Evolutionary conservation across 345 rosid species (phyloP).

Genomic region (Gossypium stocksii): DNA sequence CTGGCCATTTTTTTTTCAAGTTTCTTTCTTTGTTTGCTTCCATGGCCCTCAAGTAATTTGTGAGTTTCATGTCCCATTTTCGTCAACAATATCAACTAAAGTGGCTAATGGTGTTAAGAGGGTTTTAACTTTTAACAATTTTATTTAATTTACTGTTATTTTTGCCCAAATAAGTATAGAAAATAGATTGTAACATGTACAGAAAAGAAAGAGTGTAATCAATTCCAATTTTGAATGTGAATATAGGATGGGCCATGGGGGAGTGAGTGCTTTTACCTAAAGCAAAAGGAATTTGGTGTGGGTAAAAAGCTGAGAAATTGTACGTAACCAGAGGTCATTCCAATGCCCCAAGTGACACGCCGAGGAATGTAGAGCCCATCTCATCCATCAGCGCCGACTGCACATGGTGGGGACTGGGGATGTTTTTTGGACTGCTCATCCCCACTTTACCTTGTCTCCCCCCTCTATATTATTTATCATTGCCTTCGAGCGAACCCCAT

Average conservation of each 20-base stretch:
- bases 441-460: neutral
- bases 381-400: neutral
- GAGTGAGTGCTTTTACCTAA: neutral
- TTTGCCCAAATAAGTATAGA: too few relatives aligned
- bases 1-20: neutral
- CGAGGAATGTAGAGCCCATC: neutral
- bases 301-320: neutral
- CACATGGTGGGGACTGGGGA: neutral
- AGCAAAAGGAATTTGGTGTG: neutral
- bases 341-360: slow-evolving; percentile 6
- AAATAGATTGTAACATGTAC: neutral
- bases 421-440: neutral
- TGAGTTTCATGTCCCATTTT: neutral
- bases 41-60: neutral
- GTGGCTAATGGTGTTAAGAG: too few relatives aligned
- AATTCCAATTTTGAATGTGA: neutral
- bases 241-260: neutral
- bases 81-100: too few relatives aligned
- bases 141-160: neutral
- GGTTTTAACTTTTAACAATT: too few relatives aligned
- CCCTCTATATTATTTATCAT: neutral
- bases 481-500: neutral
- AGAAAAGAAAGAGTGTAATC: neutral
- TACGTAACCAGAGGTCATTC: neutral
- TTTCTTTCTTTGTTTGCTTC: neutral